Percentiles rank a stretch among this genome's conserved stretches.
Conservation (phyloP, 179 eudicot genomes). For the Silene coronaria region DNA sequence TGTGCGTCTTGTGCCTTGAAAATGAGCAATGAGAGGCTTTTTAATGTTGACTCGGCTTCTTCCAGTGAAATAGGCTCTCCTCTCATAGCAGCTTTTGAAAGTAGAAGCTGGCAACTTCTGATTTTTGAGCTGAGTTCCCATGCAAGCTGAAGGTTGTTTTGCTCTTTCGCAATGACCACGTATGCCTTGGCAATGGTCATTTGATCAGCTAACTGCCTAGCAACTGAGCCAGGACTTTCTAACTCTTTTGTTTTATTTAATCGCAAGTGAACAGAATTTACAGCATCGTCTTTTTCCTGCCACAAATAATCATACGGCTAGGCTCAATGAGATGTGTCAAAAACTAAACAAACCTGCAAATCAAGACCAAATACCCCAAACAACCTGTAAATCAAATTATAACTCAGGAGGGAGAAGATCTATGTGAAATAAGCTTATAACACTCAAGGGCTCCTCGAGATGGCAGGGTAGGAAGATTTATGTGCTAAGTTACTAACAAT, state of each 20-base stretch:
- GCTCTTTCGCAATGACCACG: conserved; percentile 73
- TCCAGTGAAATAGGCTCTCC: conserved; percentile 45
- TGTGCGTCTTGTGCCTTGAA: conserved; percentile 73
- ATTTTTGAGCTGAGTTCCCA: conserved; percentile 71
- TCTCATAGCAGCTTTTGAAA: conserved; percentile 73
- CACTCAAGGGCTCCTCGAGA: too few species aligned
- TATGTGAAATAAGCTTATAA: background rate
- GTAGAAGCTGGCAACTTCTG: conserved; percentile 64
- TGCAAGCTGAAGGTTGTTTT: conserved; percentile 70
- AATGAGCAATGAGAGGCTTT: conserved; percentile 50
- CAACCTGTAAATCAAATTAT: background rate
- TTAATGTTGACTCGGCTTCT: conserved; percentile 59
- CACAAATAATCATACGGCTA: conserved; percentile 7
- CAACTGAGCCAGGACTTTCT: conserved; percentile 47
- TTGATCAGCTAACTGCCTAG: conserved; percentile 74
- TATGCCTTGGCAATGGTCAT: conserved; percentile 79
- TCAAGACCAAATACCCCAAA: background rate
- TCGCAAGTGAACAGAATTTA: conserved; percentile 23
- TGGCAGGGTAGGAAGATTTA: too few species aligned
- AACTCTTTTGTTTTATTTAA: conserved; percentile 42
- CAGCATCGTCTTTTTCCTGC: conserved; percentile 41
- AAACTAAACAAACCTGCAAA: background rate
- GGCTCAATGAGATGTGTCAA: background rate
- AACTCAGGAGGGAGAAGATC: background rate
- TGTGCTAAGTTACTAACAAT: background rate